Evolutionary conservation across 176 grass and related monocot genomes (phyloP).

Genomic region (Phoenix dactylifera): DNA sequence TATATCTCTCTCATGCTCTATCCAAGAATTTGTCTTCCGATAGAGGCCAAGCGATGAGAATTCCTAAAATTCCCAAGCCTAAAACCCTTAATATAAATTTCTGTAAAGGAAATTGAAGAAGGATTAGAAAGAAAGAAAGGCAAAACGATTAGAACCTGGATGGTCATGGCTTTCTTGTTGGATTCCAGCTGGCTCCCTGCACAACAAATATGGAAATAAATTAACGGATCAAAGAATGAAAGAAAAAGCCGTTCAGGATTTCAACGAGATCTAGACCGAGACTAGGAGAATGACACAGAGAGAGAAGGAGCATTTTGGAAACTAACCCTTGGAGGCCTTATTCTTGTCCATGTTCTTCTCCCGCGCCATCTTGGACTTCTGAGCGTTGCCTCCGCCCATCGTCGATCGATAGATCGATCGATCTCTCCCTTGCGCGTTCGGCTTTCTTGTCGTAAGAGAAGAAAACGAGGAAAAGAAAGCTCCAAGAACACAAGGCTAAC

Average conservation of each 20-base stretch:
- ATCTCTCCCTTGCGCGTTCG: neutral
- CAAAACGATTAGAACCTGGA: constrained; percentile 30
- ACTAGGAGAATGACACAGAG: neutral
- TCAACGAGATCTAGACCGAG: constrained; percentile 2
- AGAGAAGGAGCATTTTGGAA: neutral
- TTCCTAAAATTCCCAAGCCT: too few relatives aligned
- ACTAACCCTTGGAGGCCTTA: constrained; percentile 34
- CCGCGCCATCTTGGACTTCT: constrained; percentile 44
- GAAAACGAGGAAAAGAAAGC: neutral
- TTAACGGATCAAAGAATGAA: neutral
- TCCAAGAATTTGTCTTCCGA: too few relatives aligned
- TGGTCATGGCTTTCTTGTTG: constrained; percentile 67
- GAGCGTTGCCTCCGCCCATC: constrained; percentile 47
- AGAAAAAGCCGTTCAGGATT: neutral
- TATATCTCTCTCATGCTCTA: too few relatives aligned
- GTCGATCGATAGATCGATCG: constrained; percentile 4
- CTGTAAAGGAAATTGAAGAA: too few relatives aligned
- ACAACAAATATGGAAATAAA: neutral
- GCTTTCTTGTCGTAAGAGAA: constrained; percentile 5
- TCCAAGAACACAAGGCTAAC: too few relatives aligned
- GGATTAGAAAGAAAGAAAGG: too few relatives aligned
- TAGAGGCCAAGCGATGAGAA: too few relatives aligned
- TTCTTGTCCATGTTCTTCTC: constrained; percentile 46
- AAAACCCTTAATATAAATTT: too few relatives aligned
- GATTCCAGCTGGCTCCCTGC: constrained; percentile 50